Evolutionary conservation across 371 early-diverging fungal species (phyloP), one percentile per base, ranked within the genome.

Genomic region (Mortierella sp.): DNA sequence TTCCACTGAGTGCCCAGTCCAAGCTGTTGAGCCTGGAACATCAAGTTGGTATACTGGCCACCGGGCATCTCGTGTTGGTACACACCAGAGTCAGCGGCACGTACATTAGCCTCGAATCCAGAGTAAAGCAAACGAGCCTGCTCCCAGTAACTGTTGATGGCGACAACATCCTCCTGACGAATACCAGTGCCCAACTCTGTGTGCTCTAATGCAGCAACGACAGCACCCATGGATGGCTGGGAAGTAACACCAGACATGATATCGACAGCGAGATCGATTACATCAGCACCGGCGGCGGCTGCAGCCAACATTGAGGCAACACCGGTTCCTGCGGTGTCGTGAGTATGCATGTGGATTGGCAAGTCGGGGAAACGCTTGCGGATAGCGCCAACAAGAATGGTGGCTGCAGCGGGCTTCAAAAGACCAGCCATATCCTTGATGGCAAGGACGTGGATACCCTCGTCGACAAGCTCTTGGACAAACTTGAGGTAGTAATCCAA

Each of bases 341-440:
- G 97, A 2, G 97, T 97, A 87, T 97, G 97, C 35, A 98, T 92
- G 80, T 97, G 98, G 71, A 98, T 96, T 17, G 96, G 96, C 23
- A 98, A 85, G 66, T 94, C 89, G n/a, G 97, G 98, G 89, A 94
- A 95, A 59, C 89, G 89, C 68, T 88, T 83, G 62, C 98, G 91
- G 76, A 98, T 93, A 61, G 94, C 88, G 23, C 93, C 89, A 31
- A 98, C 83, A 45, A 98, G 83, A 31, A 95, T 68, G 47, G 83
- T 92, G 47, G 98, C 96, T 9, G 97, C 96, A 23, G 89, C 85
- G 17, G 98, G 98, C 86, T 96, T 97, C 66, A 98, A 88, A 28
- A 98, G 87, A 66, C 97, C 98, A 60, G 98, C 98, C 98, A 98
- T 98, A 77, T 98, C 98, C 87, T 98, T 98, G 84, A 98, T 97